Conservation (phyloP, 768 basidiomycete species). For the Epithele typhae region DNA sequence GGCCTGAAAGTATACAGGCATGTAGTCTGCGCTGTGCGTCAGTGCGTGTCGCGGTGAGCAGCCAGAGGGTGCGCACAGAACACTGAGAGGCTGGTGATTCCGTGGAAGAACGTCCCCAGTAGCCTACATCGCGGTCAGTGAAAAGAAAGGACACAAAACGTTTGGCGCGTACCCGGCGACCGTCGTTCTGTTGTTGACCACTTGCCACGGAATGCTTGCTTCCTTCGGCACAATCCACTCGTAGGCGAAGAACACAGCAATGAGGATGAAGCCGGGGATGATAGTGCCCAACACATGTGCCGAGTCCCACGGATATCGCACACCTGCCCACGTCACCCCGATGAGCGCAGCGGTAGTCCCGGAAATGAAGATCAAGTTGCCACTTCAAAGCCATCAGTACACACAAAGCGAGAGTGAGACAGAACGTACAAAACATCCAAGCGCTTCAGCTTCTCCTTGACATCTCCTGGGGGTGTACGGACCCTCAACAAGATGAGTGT, state of each 20-base stretch:
- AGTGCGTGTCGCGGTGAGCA: too few species aligned
- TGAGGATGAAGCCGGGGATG: constrained; percentile 1
- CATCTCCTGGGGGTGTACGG: constrained; percentile 17
- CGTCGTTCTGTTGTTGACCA: constrained; percentile 1
- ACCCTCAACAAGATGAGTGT: constrained; percentile 2
- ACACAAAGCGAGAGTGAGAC: background rate
- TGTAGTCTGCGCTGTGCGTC: constrained; percentile 24
- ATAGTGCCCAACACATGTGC: constrained; percentile 12
- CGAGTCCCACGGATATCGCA: constrained; percentile 32
- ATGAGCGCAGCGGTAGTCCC: constrained; percentile 16
- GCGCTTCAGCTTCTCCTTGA: constrained; percentile 22
- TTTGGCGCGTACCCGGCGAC: background rate
- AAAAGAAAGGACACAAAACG: too few species aligned
- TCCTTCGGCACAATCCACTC: constrained; percentile 18
- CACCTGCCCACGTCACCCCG: constrained; percentile 31
- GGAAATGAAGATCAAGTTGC: constrained; percentile 20
- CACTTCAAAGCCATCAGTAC: constrained; percentile 13
- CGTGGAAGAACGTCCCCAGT: constrained; percentile 20
- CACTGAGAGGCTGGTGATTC: constrained; percentile 6
- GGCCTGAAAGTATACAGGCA: constrained; percentile 46
- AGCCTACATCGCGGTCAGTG: constrained; percentile 16
- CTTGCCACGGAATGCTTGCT: background rate
- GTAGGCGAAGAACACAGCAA: constrained; percentile 9
- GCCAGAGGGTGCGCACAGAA: constrained; percentile 16
- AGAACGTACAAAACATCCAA: constrained; percentile 37